These are phyloP conservation scores for Xylaria bambusicola DNA, from an alignment of 495 filamentous ascomycete species.

Conservation along the genomic window DNA sequence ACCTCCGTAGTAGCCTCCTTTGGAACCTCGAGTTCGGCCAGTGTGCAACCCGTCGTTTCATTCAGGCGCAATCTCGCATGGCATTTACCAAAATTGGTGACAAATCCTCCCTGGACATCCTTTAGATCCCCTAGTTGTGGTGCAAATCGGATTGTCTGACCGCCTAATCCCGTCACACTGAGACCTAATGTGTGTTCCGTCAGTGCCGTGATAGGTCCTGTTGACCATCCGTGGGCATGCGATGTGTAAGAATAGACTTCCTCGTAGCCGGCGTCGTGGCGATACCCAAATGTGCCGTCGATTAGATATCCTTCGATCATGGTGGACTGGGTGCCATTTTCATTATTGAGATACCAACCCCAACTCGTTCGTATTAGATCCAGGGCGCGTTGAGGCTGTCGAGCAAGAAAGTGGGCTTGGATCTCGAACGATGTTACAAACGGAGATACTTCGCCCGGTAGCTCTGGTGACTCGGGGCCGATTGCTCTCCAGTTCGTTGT, in stretches of 20 bases:
- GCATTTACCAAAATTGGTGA: slow-evolving; percentile 55
- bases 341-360: slow-evolving; percentile 65
- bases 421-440: slow-evolving; percentile 69
- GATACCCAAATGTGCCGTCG: slow-evolving; percentile 61
- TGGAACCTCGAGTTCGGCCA: background rate
- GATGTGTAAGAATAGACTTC: slow-evolving; percentile 56
- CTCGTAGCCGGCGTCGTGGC: slow-evolving; percentile 51
- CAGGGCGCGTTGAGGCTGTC: slow-evolving; percentile 54
- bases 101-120: slow-evolving; percentile 59
- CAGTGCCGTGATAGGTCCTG: slow-evolving; percentile 60
- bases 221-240: slow-evolving; percentile 63
- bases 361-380: slow-evolving; percentile 62
- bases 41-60: background rate
- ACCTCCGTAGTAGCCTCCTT: background rate
- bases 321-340: slow-evolving; percentile 62
- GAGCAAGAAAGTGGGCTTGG: slow-evolving; percentile 59
- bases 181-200: slow-evolving; percentile 61
- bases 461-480: slow-evolving; percentile 60
- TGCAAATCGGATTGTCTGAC: slow-evolving; percentile 56
- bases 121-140: slow-evolving; percentile 61
- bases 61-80: background rate
- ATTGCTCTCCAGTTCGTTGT: slow-evolving; percentile 55
- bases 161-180: slow-evolving; percentile 50
- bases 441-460: slow-evolving; percentile 60
- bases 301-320: slow-evolving; percentile 63